Evolutionary conservation across 2,329 filamentous ascomycete species (phyloP).

Genomic region (Curvularia hawaiiensis): DNA sequence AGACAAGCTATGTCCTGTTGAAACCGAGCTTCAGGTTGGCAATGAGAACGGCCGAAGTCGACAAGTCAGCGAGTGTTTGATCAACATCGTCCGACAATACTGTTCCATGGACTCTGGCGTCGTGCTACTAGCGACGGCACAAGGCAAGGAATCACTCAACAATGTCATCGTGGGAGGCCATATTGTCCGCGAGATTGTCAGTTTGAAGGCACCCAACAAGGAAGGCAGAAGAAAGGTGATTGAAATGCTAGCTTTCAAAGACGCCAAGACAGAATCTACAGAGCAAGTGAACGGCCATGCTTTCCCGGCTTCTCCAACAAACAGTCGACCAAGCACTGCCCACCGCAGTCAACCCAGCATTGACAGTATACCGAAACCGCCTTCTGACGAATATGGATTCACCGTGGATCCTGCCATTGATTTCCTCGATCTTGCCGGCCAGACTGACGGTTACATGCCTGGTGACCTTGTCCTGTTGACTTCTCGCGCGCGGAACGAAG

Average conservation of each 20-base stretch:
- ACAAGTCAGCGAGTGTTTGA: conserved; percentile 88
- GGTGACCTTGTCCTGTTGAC: conserved; percentile 88
- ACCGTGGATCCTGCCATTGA: conserved; percentile 78
- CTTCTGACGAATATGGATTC: conserved; percentile 60
- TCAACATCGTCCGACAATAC: conserved; percentile 81
- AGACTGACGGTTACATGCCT: conserved; percentile 98
- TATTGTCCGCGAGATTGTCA: conserved; percentile 88
- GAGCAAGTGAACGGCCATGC: conserved; percentile 35
- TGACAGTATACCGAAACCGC: conserved; percentile 41
- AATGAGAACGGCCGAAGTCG: conserved; percentile 92
- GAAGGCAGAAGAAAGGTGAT: conserved; percentile 83
- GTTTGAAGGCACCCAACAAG: conserved; percentile 89
- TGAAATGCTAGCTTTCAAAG: conserved; percentile 70
- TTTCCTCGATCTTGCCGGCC: conserved; percentile 88
- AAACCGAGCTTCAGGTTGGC: conserved; percentile 92
- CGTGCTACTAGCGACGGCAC: conserved; percentile 86
- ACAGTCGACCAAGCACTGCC: conserved; percentile 53
- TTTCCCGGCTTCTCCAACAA: conserved; percentile 51
- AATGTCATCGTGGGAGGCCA: conserved; percentile 90
- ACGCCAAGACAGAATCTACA: conserved; percentile 34
- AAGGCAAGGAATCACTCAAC: conserved; percentile 91
- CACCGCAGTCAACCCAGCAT: conserved; percentile 52
- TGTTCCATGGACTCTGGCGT: conserved; percentile 80
- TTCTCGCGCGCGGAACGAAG: conserved; percentile 86
- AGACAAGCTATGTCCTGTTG: conserved; percentile 88